These are phyloP conservation scores for Lactifluus piperatus DNA, from an alignment of 768 basidiomycete species.

Conservation along the genomic window DNA sequence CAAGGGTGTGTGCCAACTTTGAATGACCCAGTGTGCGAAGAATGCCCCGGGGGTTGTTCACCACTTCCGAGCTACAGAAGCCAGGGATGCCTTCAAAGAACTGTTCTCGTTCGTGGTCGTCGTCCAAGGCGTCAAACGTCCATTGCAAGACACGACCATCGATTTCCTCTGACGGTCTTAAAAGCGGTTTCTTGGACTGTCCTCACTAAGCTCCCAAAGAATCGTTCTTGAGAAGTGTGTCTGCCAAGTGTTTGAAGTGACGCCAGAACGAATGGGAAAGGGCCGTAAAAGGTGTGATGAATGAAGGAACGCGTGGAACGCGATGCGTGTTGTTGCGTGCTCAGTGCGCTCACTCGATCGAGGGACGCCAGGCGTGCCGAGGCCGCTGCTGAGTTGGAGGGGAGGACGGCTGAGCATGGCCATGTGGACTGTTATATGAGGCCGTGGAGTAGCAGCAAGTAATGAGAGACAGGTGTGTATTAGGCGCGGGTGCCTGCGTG, in stretches of 20 bases:
- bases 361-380: slow-evolving; percentile 1
- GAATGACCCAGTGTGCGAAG: neutral
- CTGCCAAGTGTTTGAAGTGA: no score
- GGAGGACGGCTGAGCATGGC: neutral
- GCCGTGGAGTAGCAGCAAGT: neutral
- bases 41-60: neutral
- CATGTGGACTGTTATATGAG: neutral
- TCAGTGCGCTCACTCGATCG: slow-evolving; percentile 44
- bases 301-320: slow-evolving; percentile 61
- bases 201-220: neutral
- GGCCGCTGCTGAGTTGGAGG: neutral
- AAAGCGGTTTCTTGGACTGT: neutral
- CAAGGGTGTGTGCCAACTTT: neutral
- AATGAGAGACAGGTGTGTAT: neutral
- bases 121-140: neutral
- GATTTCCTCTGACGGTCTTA: neutral
- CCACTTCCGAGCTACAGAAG: neutral
- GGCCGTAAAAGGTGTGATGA: neutral
- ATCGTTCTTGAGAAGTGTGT: neutral
- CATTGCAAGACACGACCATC: neutral
- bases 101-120: neutral
- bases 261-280: no score
- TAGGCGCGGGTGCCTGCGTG: slow-evolving; percentile 48
- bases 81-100: neutral
- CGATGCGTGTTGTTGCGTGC: slow-evolving; percentile 69